Base-by-base conservation (phyloP, 2,329 filamentous ascomycete species). In the Botrytis fabae region DNA sequence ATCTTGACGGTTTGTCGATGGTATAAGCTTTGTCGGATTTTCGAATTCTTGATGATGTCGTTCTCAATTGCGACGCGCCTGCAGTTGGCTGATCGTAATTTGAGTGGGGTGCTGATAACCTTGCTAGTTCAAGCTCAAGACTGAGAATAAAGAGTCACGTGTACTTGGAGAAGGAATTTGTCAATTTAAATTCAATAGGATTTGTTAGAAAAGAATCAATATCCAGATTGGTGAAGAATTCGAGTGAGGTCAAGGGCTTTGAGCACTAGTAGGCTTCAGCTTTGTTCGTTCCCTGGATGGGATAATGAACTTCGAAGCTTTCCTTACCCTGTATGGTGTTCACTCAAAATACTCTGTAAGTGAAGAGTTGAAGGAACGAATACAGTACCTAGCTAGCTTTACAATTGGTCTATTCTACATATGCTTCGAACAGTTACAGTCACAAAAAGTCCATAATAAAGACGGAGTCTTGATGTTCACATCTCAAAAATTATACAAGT, bases 1-100 rank as follows among this genome's bases (percentile, higher is more conserved):
- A 80, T 80, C 51, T 75, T 80, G 76, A 74, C 64, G 64, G 60
- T 71, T 57, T 42, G 59, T 38, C 65, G 54, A 69, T 32, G 51
- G 59, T 62, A 28, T 48, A 70, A 65, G 57, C 68, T 59, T 72
- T 57, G 54, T 59, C 62, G 61, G 35, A 59, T 54, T 71, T 42
- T 42, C n/a, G n/a, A 51, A 20, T 65, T 71, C 70, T 44, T 51
- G 60, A 62, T 74, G 64, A 70, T 38, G 59, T 44, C 40, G 54
- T 35, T 60, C 51, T 57, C 38, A 46, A 35, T 65, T 73, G 69
- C 48, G 59, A 65, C 59, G 72, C 48, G 69, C 72, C 61, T 51
- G 68, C 28, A 59, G 68, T 73, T 70, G 61, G 66, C 40, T 71
- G 32, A 73, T 64, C 69, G 38, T 63, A 60, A 66, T 62, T 46